A percentile compares a stretch with the other conserved stretches of the same genome.
phyloP scores from a whole-genome alignment of 805 yeast species.

The Spathaspora arborariae region DNA sequence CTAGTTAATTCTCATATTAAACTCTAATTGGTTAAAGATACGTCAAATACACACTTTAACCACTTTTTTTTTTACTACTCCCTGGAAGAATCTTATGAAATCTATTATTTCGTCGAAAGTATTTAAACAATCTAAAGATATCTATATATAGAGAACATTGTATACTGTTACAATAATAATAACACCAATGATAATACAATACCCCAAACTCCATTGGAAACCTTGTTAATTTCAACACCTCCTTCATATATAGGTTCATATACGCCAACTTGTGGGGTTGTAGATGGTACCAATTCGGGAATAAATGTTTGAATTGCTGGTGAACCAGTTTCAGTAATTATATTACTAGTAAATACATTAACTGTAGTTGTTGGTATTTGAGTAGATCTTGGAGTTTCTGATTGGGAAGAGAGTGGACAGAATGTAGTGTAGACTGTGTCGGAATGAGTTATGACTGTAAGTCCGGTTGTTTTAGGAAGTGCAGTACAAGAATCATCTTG shows the following conservation, averaged over 20 bases:
- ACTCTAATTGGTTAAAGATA: too few species aligned
- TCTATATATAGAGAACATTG: not conserved
- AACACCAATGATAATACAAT: constrained; percentile 18
- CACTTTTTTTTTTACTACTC: not conserved
- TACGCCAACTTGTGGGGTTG: not conserved
- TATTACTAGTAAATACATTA: constrained; percentile 41
- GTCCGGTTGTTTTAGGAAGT: constrained; percentile 32
- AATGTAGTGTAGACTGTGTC: constrained; percentile 28
- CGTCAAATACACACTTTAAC: too few species aligned
- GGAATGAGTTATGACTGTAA: constrained; percentile 19
- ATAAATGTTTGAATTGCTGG: constrained; percentile 11
- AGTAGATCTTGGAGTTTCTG: constrained; percentile 2
- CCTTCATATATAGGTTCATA: constrained; percentile 20
- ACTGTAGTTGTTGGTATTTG: constrained; percentile 7
- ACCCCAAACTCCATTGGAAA: constrained; percentile 22
- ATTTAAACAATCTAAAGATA: constrained; percentile 1
- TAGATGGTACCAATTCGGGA: constrained; percentile 11
- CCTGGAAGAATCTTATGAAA: not conserved
- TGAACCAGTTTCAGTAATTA: constrained; percentile 27
- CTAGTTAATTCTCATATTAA: too few species aligned
- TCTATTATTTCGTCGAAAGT: constrained; percentile 4
- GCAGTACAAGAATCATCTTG: constrained; percentile 24
- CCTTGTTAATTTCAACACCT: constrained; percentile 19
- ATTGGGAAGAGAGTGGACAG: constrained; percentile 14
- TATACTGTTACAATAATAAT: constrained; percentile 3